Evolutionary conservation across 2,329 filamentous ascomycete species (phyloP), one percentile per base, ranked within the genome.

Genomic region (Diaporthe caulivora): DNA sequence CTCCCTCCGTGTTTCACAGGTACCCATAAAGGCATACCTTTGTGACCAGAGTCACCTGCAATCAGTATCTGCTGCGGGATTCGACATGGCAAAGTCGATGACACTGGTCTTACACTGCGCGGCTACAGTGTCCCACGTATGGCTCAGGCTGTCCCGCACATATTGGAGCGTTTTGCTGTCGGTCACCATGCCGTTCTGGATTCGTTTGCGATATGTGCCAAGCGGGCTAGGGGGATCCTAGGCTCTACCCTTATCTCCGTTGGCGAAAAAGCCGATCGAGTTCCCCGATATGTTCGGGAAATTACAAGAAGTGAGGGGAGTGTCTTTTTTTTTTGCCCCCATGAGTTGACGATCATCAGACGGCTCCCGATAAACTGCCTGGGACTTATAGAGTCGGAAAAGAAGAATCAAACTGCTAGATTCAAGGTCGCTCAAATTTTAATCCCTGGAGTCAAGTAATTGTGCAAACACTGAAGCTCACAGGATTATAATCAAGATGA

Each of bases 241-340:
- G 29, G 40, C 37, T 17, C 9, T 1, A 44, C 10, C 8, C 11
- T 37, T 57, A 57, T 57, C 31, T 37, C 31, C 37, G 21, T 24
- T 13, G 31, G 15, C 47, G 42, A n/a, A 64, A 62, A 62, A 34
- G 58, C 58, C 58, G 58, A 64, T 64, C 40, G 26, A n/a, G 1
- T 47, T 47, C 47, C 17, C 58, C 58, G 58, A 64, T 10, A 34
- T 10, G 4, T 47, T 64, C 58, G 40, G 58, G 4, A n/a, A 64
- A 47, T n/a, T 13, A 10, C 18, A 3, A 29, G 7, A 24, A 31
- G 10, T 7, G 6, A 10, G 8, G 18, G 13, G 24, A 1, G 21
- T n/a, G 11, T 24, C 40, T 31, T 26, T n/a, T 31, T 26, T n/a
- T 37, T 24, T 21, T 62, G 26, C 40, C 4, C 42, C 24, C 6